Base-by-base conservation (phyloP, 306 rosid genomes). In the Albizia julibrissin region DNA sequence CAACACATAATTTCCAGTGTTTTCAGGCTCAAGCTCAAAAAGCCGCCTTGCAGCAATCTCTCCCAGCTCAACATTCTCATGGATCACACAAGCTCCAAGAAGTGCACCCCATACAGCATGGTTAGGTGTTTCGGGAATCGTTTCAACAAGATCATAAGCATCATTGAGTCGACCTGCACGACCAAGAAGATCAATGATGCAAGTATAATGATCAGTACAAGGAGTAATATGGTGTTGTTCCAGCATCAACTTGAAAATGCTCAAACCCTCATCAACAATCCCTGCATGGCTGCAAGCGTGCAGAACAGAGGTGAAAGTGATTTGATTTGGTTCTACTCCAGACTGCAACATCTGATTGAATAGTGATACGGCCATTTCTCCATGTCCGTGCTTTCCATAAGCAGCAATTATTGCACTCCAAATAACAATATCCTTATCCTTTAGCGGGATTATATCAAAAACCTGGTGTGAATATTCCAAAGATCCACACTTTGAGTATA, bases 211-310 rank as follows among this genome's bases (percentile, higher is more conserved):
- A 86, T 91, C 94, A 64, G 84, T 80, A 42, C 61, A 79, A 52
- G 93, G 95, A 79, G 65, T 89, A 43, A 68, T 78, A 50, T 81
- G 83, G 37, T 79, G 76, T 68, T 83, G 81, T 78, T 88, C 86
- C 47, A 88, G 89, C 90, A 90, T 90, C 75, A 80, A 88, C 52
- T 73, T 89, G 87, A 91, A 89, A 82, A 94, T 82, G 64, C 79
- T 75, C 88, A 93, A 86, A 80, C 97, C 98, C 73, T 93, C 91
- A 70, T 94, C 94, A 56, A 94, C 95, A 84, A 95, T 59, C 47
- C 98, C 97, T 1, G 93, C 89, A 85, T 93, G 98, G 90, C 98
- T 91, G 90, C 97, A 95, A 79, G 97, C 95, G 54, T 93, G 94
- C 69, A 95, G 81, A 82, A 89, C 94, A 50, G 91, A 91, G 80